Percentiles rank a stretch among this genome's conserved stretches.
These are phyloP conservation scores for Leccinum pellstonianum DNA, from an alignment of 768 basidiomycete species.

Conservation along the genomic window DNA sequence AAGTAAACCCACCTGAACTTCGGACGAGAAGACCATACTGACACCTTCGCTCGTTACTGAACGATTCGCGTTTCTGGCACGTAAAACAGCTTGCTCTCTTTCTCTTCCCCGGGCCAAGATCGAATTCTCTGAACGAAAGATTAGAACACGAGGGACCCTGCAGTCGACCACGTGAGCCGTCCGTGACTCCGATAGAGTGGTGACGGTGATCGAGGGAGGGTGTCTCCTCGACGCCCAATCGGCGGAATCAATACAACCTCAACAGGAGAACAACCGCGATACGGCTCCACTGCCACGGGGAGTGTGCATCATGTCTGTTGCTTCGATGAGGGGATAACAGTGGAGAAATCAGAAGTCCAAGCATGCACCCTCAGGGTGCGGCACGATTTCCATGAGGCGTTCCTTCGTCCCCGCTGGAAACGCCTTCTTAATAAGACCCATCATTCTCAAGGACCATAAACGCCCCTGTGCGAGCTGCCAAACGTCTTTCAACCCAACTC, in stretches of 20 bases:
- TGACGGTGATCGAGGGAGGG: conserved; percentile 7
- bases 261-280: conserved; percentile 7
- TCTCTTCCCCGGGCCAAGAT: neutral
- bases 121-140: conserved; percentile 4
- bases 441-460: conserved; percentile 13
- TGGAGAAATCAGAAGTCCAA: conserved; percentile 13
- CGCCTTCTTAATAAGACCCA: conserved; percentile 23
- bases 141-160: conserved; percentile 28
- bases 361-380: conserved; percentile 23
- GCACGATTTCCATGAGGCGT: conserved; percentile 33
- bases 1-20: conserved; percentile 1
- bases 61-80: conserved; percentile 9
- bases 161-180: conserved; percentile 22
- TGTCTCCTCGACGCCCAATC: neutral
- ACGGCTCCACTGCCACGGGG: conserved; percentile 6
- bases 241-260: neutral
- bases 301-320: neutral
- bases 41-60: neutral
- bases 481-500: conserved; percentile 13
- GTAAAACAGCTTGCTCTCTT: conserved; percentile 17
- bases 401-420: conserved; percentile 15
- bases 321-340: conserved; percentile 14
- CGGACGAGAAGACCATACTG: neutral
- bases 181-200: conserved; percentile 24
- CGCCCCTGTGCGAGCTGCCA: conserved; percentile 20